phyloP scores from a whole-genome alignment of 2,329 filamentous ascomycete genomes.

The Penicillium sp. region DNA sequence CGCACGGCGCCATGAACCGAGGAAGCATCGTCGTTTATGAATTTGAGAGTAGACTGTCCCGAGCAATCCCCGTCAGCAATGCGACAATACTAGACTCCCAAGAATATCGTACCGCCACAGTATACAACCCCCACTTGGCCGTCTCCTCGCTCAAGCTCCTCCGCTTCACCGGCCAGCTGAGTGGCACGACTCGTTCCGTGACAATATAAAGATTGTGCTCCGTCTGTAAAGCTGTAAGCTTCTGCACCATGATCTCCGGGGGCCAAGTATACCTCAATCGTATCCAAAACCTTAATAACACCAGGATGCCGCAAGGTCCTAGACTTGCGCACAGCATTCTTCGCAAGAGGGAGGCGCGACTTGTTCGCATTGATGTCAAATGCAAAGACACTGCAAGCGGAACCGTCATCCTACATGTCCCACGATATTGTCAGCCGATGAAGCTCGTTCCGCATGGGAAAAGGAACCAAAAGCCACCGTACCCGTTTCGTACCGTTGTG shows the following conservation, averaged over 20 bases:
- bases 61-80: background rate
- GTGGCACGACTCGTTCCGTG: slow-evolving; percentile 81
- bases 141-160: slow-evolving; percentile 88
- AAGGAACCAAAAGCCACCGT: slow-evolving; percentile 28
- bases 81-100: background rate
- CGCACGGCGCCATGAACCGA: slow-evolving; percentile 88
- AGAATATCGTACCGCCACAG: slow-evolving; percentile 63
- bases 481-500: slow-evolving; percentile 92
- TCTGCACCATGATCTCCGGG: background rate
- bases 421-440: slow-evolving; percentile 12
- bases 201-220: slow-evolving; percentile 95
- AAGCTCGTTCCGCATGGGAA: background rate
- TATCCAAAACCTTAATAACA: slow-evolving; percentile 89
- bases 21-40: slow-evolving; percentile 88
- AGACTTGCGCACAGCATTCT: slow-evolving; percentile 90
- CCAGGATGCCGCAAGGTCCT: slow-evolving; percentile 91
- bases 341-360: slow-evolving; percentile 77
- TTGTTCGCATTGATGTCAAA: slow-evolving; percentile 85
- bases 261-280: slow-evolving; percentile 68
- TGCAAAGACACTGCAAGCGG: slow-evolving; percentile 92
- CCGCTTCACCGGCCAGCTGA: slow-evolving; percentile 85
- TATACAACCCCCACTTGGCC: slow-evolving; percentile 92
- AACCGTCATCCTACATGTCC: slow-evolving; percentile 75
- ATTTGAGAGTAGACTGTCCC: slow-evolving; percentile 78
- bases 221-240: slow-evolving; percentile 56